phyloP scores from a whole-genome alignment of 345 rosid species.

The Tarenaya hassleriana region DNA sequence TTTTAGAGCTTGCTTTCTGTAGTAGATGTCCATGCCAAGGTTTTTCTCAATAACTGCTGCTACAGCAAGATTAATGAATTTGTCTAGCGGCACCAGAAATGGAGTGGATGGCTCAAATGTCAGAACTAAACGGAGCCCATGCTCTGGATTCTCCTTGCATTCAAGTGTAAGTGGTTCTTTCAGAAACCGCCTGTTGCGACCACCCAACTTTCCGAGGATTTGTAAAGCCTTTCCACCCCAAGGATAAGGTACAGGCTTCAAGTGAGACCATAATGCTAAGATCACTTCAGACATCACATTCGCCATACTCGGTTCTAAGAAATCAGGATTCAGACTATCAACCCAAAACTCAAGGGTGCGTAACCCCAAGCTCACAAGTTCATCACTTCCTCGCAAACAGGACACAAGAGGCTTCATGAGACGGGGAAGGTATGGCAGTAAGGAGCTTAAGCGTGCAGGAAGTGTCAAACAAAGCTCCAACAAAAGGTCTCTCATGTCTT shows the following conservation, averaged over 20 bases:
- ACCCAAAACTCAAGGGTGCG: slow-evolving; percentile 99
- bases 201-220: slow-evolving; percentile 96
- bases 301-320: slow-evolving; percentile 96
- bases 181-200: slow-evolving; percentile 91
- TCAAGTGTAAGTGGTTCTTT: slow-evolving; percentile 96
- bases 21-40: slow-evolving; percentile 53
- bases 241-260: slow-evolving; percentile 86
- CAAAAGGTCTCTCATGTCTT: slow-evolving; percentile 82
- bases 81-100: slow-evolving; percentile 93
- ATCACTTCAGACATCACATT: slow-evolving; percentile 93
- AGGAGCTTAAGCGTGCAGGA: slow-evolving; percentile 96
- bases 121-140: slow-evolving; percentile 90
- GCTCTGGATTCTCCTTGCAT: slow-evolving; percentile 97
- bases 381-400: slow-evolving; percentile 88
- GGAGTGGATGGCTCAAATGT: slow-evolving; percentile 94
- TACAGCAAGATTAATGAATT: slow-evolving; percentile 89
- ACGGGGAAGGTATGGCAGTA: slow-evolving; percentile 85
- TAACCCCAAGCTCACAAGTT: slow-evolving; percentile 78
- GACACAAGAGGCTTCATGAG: slow-evolving; percentile 90
- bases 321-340: slow-evolving; percentile 95
- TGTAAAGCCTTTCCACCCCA: slow-evolving; percentile 94
- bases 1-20: slow-evolving; percentile 76
- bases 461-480: slow-evolving; percentile 86
- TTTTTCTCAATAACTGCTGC: slow-evolving; percentile 67
- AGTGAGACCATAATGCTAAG: slow-evolving; percentile 93